Percentiles rank a stretch among this genome's conserved stretches.
These are phyloP conservation scores for Phytophthora gonapodyides DNA, from an alignment of 352 stramenopile species.

Conservation along the genomic window DNA sequence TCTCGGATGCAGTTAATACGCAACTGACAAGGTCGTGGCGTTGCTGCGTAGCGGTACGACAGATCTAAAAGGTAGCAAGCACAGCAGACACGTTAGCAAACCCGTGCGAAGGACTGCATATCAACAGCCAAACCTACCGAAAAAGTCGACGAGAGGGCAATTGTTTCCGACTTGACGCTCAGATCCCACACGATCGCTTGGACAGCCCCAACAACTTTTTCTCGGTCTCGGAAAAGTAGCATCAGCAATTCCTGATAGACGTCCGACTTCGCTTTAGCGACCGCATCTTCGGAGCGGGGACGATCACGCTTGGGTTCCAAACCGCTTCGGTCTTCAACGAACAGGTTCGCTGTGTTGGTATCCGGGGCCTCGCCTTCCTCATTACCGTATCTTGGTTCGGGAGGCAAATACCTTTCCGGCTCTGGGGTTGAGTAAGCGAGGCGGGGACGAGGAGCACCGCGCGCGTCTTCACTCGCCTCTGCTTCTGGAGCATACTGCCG, in stretches of 20 bases:
- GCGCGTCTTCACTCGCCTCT: conserved; percentile 23
- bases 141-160: conserved; percentile 33
- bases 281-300: conserved; percentile 37
- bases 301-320: conserved; percentile 29
- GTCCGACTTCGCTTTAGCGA: conserved; percentile 50
- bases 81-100: conserved; percentile 2
- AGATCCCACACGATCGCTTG: conserved; percentile 53
- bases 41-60: conserved; percentile 24
- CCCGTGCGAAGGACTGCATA: not conserved
- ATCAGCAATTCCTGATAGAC: conserved; percentile 66
- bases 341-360: conserved; percentile 21
- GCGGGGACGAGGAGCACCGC: conserved; percentile 29
- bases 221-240: conserved; percentile 53
- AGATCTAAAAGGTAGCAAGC: conserved; percentile 28
- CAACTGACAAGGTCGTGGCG: conserved; percentile 33
- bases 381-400: conserved; percentile 15
- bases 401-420: not conserved
- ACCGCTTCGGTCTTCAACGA: conserved; percentile 60
- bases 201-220: conserved; percentile 40
- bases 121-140: conserved; percentile 25
- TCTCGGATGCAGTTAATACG: conserved; percentile 40
- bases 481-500: conserved; percentile 35
- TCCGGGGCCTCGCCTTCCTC: not conserved
- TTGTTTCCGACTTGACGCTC: conserved; percentile 25
- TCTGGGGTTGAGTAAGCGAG: conserved; percentile 26